A percentile compares a stretch with the other conserved stretches of the same genome.
Conservation (phyloP, 2,329 filamentous ascomycete genomes). For the Colletotrichum neosansevieriae region DNA sequence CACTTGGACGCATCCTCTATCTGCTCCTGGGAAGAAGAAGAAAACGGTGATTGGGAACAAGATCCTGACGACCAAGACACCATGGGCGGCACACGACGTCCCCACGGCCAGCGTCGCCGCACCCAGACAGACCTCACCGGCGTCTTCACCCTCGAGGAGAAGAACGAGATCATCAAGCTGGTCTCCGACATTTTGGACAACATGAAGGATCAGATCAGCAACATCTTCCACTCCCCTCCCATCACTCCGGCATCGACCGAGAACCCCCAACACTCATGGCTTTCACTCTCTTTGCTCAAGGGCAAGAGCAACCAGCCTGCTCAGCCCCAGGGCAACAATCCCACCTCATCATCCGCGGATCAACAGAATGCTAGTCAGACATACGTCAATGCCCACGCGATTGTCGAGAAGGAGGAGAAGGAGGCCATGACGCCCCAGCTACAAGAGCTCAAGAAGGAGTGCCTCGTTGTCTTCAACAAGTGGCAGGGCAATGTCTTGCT, state of each 20-base stretch:
- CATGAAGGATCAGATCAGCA: slow-evolving; percentile 65
- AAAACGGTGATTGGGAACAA: slow-evolving; percentile 36
- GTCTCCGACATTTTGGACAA: slow-evolving; percentile 65
- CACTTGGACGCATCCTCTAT: slow-evolving; percentile 37
- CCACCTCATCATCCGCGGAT: slow-evolving; percentile 29
- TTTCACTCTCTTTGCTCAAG: slow-evolving; percentile 50
- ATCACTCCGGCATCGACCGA: slow-evolving; percentile 48
- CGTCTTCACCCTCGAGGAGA: slow-evolving; percentile 61
- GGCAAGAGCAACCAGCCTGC: slow-evolving; percentile 22
- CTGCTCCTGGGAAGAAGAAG: slow-evolving; percentile 38
- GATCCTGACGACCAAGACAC: slow-evolving; percentile 30
- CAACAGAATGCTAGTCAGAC: slow-evolving; percentile 41
- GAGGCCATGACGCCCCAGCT: slow-evolving; percentile 44
- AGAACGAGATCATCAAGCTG: slow-evolving; percentile 64
- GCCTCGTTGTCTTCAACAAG: slow-evolving; percentile 79
- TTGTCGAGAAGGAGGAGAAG: slow-evolving; percentile 49
- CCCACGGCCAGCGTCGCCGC: slow-evolving; percentile 32
- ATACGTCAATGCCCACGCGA: slow-evolving; percentile 46
- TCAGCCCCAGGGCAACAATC: slow-evolving; percentile 27
- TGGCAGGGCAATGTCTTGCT: slow-evolving; percentile 81
- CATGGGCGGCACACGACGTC: slow-evolving; percentile 36
- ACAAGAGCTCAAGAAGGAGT: slow-evolving; percentile 74
- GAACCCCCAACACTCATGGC: slow-evolving; percentile 50
- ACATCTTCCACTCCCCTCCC: slow-evolving; percentile 63
- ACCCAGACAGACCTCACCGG: slow-evolving; percentile 61